phyloP scores from a whole-genome alignment of 331 rosid genomes.

The Pyracantha coccinea region DNA sequence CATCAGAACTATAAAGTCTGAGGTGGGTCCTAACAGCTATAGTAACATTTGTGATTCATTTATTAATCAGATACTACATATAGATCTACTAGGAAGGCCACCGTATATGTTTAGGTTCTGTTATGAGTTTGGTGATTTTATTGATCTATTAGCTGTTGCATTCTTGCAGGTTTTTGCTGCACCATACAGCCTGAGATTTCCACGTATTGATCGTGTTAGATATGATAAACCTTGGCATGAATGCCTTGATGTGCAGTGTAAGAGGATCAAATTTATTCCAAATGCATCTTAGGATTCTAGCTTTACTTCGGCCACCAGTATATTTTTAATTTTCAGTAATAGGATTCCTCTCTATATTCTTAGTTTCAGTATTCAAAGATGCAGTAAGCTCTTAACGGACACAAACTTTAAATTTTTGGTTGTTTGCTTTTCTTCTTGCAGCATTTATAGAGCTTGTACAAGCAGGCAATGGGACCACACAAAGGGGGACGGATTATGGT shows the following conservation, averaged over 20 bases:
- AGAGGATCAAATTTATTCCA: constrained; percentile 14
- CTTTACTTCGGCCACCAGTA: background rate
- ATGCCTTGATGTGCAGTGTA: constrained; percentile 93
- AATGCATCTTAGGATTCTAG: constrained; percentile 6
- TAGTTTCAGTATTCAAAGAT: background rate
- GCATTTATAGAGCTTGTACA: constrained; percentile 84
- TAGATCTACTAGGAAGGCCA: background rate
- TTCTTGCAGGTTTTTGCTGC: constrained; percentile 76
- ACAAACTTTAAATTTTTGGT: background rate
- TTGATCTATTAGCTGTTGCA: background rate
- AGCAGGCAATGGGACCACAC: constrained; percentile 80
- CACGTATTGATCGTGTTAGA: constrained; percentile 88
- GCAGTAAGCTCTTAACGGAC: background rate
- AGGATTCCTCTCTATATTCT: background rate
- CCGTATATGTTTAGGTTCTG: background rate
- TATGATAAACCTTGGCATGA: constrained; percentile 94
- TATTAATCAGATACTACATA: background rate
- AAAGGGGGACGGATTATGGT: constrained; percentile 40
- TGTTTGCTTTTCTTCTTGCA: constrained; percentile 33
- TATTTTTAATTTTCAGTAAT: background rate
- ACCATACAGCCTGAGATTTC: constrained; percentile 92
- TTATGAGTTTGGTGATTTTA: background rate
- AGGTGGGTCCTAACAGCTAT: constrained; percentile 44
- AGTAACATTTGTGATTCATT: background rate
- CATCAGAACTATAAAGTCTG: constrained; percentile 83